Evolutionary conservation across 2,329 filamentous ascomycete species (phyloP).

Genomic region (Penicillium thymicola): DNA sequence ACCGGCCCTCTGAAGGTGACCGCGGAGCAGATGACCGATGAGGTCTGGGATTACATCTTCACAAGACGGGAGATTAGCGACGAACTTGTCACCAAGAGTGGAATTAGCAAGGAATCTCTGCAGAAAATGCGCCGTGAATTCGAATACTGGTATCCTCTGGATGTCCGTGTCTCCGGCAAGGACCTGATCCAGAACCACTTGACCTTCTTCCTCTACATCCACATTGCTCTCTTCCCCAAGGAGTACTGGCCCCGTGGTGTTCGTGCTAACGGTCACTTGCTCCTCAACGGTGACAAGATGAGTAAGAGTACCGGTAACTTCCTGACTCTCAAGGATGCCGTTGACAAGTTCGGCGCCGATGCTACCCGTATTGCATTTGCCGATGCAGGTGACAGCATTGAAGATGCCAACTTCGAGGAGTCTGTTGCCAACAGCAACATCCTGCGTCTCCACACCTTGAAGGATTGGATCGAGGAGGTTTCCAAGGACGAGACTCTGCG

Average conservation of each 20-base stretch:
- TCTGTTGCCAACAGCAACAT: constrained; percentile 89
- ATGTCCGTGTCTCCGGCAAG: constrained; percentile 84
- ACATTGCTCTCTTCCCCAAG: constrained; percentile 80
- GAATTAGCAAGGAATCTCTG: constrained; percentile 70
- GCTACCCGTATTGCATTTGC: constrained; percentile 87
- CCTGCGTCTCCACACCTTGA: constrained; percentile 74
- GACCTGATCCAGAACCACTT: constrained; percentile 91
- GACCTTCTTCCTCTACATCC: constrained; percentile 93
- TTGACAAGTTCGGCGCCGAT: constrained; percentile 91
- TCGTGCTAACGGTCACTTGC: constrained; percentile 86
- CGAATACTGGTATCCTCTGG: constrained; percentile 94
- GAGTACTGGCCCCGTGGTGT: constrained; percentile 86
- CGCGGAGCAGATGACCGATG: constrained; percentile 85
- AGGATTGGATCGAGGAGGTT: constrained; percentile 90
- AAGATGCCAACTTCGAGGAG: constrained; percentile 97
- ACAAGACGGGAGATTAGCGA: constrained; percentile 68
- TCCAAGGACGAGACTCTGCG: constrained; percentile 71
- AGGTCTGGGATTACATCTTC: constrained; percentile 96
- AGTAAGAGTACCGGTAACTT: constrained; percentile 97
- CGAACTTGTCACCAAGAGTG: constrained; percentile 61
- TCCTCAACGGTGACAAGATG: constrained; percentile 98
- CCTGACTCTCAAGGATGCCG: constrained; percentile 80
- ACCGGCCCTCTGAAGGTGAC: constrained; percentile 66
- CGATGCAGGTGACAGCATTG: constrained; percentile 89
- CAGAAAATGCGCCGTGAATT: constrained; percentile 85